Conservation (phyloP, 139 green algal species). For the Marvania coccoides region DNA sequence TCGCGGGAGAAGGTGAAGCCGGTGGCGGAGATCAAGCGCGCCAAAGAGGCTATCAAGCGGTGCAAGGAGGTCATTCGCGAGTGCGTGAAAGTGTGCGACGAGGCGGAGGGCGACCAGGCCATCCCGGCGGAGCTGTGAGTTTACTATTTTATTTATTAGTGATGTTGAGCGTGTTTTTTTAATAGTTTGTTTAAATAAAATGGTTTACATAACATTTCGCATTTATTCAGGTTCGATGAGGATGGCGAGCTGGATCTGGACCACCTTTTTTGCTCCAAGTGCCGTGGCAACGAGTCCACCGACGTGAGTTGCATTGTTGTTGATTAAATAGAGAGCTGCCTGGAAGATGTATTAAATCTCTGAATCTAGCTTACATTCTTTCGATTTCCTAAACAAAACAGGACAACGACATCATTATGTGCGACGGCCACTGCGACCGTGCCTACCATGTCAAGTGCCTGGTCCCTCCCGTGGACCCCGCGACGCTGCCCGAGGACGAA, state of each 20-base stretch:
- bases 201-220: background rate
- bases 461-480: constrained; percentile 41
- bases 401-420: constrained; percentile 92
- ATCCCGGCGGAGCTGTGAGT: constrained; percentile 22
- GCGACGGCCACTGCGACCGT: constrained; percentile 77
- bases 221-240: constrained; percentile 35
- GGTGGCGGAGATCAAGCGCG: constrained; percentile 47
- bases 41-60: constrained; percentile 34
- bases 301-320: constrained; percentile 31
- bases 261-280: constrained; percentile 79
- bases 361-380: background rate
- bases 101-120: constrained; percentile 22
- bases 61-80: constrained; percentile 54
- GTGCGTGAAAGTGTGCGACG: constrained; percentile 47
- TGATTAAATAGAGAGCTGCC: background rate
- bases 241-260: constrained; percentile 57
- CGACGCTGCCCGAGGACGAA: constrained; percentile 58
- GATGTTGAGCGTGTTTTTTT: background rate
- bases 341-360: background rate
- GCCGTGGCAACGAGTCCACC: constrained; percentile 34
- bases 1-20: constrained; percentile 55
- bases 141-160: too few species aligned
- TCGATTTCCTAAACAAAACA: constrained; percentile 9
- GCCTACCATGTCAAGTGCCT: constrained; percentile 71
- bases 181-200: background rate